These are phyloP conservation scores for Aspergillus sp. DNA, from an alignment of 2,329 filamentous ascomycete genomes.

Conservation along the genomic window DNA sequence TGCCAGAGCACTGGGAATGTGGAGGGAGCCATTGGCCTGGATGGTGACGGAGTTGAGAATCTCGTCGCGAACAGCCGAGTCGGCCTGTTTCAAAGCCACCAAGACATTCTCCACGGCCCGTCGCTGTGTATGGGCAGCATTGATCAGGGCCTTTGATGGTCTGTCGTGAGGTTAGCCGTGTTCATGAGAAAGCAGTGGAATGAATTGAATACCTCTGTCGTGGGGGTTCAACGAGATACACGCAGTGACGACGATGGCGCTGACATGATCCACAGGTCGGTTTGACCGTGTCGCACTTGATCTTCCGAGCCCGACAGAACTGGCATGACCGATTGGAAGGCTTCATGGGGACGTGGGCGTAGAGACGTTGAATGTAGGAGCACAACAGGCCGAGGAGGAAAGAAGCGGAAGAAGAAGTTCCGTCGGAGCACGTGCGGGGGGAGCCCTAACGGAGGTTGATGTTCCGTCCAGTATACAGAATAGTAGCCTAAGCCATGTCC, in stretches of 20 bases:
- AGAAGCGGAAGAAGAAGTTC: too few relatives aligned
- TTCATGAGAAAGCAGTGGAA: neutral
- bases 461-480: neutral
- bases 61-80: neutral
- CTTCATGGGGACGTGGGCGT: neutral
- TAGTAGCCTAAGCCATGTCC: neutral
- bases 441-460: neutral
- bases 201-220: neutral
- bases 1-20: neutral
- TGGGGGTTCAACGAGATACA: constrained; percentile 3
- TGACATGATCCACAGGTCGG: constrained; percentile 3
- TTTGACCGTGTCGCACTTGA: constrained; percentile 6
- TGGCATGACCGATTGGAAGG: constrained; percentile 1
- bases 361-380: neutral
- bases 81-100: neutral
- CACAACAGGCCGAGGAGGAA: neutral
- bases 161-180: neutral
- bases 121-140: neutral
- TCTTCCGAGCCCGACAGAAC: constrained; percentile 8
- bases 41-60: neutral
- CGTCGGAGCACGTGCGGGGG: neutral
- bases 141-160: neutral
- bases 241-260: constrained; percentile 1
- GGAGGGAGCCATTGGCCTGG: neutral
- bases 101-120: neutral